Percentiles rank a stretch among this genome's conserved stretches.
These are phyloP conservation scores for Hypsizygus ulmarius DNA, from an alignment of 1,284 basidiomycete genomes.

Conservation along the genomic window DNA sequence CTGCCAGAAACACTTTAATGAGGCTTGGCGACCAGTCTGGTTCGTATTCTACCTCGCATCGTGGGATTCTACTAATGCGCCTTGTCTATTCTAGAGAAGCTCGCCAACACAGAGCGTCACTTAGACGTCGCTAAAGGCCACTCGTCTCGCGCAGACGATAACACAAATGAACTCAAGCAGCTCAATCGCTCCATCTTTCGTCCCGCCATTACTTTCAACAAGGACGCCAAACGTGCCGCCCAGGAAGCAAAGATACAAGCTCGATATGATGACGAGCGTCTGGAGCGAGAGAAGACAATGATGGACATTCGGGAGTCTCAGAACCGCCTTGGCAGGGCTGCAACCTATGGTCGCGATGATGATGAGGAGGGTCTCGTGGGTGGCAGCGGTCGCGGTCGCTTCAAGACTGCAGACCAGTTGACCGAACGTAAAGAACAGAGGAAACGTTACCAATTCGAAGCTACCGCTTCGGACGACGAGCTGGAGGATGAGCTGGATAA, in stretches of 20 bases:
- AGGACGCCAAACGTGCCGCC: slow-evolving; percentile 86
- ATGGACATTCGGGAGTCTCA: slow-evolving; percentile 86
- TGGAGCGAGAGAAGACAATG: slow-evolving; percentile 83
- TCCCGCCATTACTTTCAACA: slow-evolving; percentile 88
- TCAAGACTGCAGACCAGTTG: slow-evolving; percentile 47
- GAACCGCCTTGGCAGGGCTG: slow-evolving; percentile 78
- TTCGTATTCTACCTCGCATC: slow-evolving; percentile 37
- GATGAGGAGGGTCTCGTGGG: slow-evolving; percentile 49
- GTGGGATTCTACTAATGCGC: background rate
- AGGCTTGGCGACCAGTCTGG: slow-evolving; percentile 96
- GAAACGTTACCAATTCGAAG: slow-evolving; percentile 91
- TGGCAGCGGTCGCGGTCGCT: slow-evolving; percentile 37
- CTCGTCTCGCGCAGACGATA: slow-evolving; percentile 88
- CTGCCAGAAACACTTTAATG: slow-evolving; percentile 81
- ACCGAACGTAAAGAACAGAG: slow-evolving; percentile 64
- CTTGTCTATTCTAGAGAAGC: slow-evolving; percentile 55
- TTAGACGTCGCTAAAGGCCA: slow-evolving; percentile 93
- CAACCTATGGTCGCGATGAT: slow-evolving; percentile 52
- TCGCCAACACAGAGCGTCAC: slow-evolving; percentile 96
- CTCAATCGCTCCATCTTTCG: slow-evolving; percentile 96
- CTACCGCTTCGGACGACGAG: slow-evolving; percentile 95
- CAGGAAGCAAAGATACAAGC: slow-evolving; percentile 87
- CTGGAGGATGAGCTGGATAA: slow-evolving; percentile 89
- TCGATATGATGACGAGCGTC: slow-evolving; percentile 88
- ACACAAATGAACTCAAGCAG: slow-evolving; percentile 90